Evolutionary conservation across 495 filamentous ascomycete genomes (phyloP), one percentile per base, ranked within the genome.

Genomic region (Lophiotrema nucula): DNA sequence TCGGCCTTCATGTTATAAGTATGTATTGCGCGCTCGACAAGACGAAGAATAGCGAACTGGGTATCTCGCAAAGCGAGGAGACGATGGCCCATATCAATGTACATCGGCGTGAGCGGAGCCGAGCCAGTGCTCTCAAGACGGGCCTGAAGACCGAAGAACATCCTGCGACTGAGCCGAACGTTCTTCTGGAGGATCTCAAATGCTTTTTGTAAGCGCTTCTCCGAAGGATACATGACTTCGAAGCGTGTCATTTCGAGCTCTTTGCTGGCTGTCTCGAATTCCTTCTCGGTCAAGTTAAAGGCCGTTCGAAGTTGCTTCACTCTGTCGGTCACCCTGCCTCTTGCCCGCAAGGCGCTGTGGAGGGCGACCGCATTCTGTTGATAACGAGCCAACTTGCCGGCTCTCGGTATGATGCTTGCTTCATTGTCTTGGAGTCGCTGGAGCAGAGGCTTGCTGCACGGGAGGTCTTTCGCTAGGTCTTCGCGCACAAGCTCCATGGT

Each of bases 61-160:
- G 50, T 54, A 27, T 60, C 57, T 3, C 52, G 50, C 16, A 60
- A 22, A 5, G 57, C 44, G 11, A 53, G 50, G 4, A 60, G 49
- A 23, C 33, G 43, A 23, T 60, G 22, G 1, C 31, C 57, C 5
- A 60, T 5, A 10, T 47, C 28, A 28, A 26, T 3, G 18, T 23
- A 31, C 11, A 38, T 22, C 13, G 38, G 47, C 35, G 37, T 16
- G 3, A 22, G 13, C 5, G 18, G 27, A 12, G 10, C 6, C 2
- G 18, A 3, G 22, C 27, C 28, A 19, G 5, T 15, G 11, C 15
- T n/a, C 27, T 53, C 50, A n/a, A 54, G 11, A 2, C 48, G 41
- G 12, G 49, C 23, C 26, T 60, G 42, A 13, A 48, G 23, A 39
- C 22, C 49, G 26, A 43, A 47, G 2, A 56, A 39, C 26, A 47